These are phyloP conservation scores for Lipomyces oligophaga DNA, from an alignment of 805 yeast species.

Conservation along the genomic window DNA sequence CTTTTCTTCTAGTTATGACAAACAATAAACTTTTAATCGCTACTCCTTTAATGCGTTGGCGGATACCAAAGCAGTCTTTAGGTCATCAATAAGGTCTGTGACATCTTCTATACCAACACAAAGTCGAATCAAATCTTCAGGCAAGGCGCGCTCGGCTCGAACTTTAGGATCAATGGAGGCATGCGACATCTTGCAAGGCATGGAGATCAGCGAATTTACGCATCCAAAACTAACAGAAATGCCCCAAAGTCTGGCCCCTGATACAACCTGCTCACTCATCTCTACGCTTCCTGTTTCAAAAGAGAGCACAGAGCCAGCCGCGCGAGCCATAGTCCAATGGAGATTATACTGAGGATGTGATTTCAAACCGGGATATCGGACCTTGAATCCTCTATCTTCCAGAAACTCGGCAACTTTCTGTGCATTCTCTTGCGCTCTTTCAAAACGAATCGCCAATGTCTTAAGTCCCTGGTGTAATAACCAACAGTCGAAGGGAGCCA, in stretches of 20 bases:
- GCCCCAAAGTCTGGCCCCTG: constrained; percentile 70
- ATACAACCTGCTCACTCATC: constrained; percentile 67
- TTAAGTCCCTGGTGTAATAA: constrained; percentile 80
- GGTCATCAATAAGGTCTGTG: constrained; percentile 77
- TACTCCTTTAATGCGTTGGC: constrained; percentile 51
- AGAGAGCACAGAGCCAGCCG: constrained; percentile 85
- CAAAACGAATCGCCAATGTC: constrained; percentile 80
- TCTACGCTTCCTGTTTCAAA: constrained; percentile 79
- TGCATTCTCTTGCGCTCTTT: constrained; percentile 83
- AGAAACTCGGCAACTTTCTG: constrained; percentile 70
- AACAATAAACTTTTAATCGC: constrained; percentile 1
- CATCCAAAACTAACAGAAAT: constrained; percentile 94
- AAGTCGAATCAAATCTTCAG: constrained; percentile 84
- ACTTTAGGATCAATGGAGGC: constrained; percentile 91
- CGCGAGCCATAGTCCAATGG: constrained; percentile 71
- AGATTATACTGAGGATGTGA: constrained; percentile 77
- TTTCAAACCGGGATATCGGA: constrained; percentile 80
- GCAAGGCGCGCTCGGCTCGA: constrained; percentile 82
- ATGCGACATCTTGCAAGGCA: constrained; percentile 96
- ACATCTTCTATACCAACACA: constrained; percentile 88
- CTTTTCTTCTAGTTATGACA: no score
- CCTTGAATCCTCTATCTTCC: constrained; percentile 63
- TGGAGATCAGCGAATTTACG: constrained; percentile 83
- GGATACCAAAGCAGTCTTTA: constrained; percentile 61
- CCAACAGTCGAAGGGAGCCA: constrained; percentile 93